Conservation (phyloP, 192 early-diverging fungal genomes). For the Backusella westeae region DNA sequence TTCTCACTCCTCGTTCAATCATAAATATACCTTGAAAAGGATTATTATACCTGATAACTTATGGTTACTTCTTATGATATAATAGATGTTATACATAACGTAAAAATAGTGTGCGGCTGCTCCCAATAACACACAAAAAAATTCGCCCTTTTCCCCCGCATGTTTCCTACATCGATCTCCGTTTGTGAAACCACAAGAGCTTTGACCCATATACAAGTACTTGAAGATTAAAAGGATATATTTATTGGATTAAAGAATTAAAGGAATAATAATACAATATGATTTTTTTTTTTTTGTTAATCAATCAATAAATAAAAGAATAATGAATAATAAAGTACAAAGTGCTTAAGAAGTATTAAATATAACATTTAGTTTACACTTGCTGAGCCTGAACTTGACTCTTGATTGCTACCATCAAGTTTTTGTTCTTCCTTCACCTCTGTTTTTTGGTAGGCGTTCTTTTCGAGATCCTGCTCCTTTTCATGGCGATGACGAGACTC, state of each 20-base stretch:
- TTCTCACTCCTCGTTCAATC: neutral
- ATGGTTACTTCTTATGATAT: neutral
- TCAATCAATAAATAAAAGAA: neutral
- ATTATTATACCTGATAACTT: neutral
- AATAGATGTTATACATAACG: neutral
- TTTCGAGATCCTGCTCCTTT: neutral
- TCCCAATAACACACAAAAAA: neutral
- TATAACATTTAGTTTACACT: neutral
- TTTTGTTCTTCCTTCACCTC: neutral
- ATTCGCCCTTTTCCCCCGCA: neutral
- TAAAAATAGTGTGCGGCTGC: neutral
- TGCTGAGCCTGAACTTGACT: neutral
- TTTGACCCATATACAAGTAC: neutral
- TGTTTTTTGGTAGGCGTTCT: neutral
- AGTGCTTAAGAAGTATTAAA: neutral
- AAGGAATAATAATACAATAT: neutral
- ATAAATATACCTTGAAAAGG: neutral
- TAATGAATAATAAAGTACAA: neutral
- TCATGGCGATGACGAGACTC: conserved; percentile 7
- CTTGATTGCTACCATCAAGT: neutral
- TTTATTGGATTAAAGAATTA: neutral
- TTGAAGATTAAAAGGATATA: neutral
- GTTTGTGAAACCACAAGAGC: neutral
- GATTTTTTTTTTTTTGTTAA: neutral
- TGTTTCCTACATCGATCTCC: neutral